Conservation (phyloP, 257 asterid species). For the Pogostemon cablin region DNA sequence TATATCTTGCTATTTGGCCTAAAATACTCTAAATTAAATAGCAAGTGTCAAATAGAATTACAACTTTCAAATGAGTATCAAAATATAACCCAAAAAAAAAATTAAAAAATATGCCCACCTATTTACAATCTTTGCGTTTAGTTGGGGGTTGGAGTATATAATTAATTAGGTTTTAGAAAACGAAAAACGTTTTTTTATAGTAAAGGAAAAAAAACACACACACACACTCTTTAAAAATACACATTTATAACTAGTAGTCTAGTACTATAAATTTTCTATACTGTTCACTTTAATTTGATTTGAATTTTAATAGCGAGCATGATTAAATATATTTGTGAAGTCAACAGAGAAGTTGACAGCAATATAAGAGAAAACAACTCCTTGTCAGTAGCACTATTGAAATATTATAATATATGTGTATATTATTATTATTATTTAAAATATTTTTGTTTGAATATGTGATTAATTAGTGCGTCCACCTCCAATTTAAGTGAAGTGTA, state of each 20-base stretch:
- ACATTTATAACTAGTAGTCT: no score
- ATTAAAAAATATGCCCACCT: no score
- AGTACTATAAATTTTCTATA: no score
- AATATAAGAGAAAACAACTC: conserved; percentile 22
- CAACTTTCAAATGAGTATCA: no score
- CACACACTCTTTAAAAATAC: no score
- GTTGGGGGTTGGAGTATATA: no score
- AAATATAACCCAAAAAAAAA: no score
- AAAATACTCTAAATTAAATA: background rate
- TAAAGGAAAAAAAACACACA: no score
- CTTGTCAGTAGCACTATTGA: conserved; percentile 30
- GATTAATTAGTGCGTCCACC: conserved; percentile 33
- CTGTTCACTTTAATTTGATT: no score
- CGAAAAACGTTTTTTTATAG: no score
- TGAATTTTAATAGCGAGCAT: background rate
- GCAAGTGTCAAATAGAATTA: background rate
- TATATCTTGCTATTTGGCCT: conserved; percentile 2
- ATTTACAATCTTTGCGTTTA: no score
- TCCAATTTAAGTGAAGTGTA: conserved; percentile 32
- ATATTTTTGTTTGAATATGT: conserved; percentile 15
- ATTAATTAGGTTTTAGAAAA: no score
- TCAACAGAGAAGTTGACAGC: conserved; percentile 35
- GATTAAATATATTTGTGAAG: conserved; percentile 5
- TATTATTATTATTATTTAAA: background rate
- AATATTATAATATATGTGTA: background rate